Evolutionary conservation across 164 flowering plant genomes (phyloP).

Genomic region (Chimonanthus praecox): DNA sequence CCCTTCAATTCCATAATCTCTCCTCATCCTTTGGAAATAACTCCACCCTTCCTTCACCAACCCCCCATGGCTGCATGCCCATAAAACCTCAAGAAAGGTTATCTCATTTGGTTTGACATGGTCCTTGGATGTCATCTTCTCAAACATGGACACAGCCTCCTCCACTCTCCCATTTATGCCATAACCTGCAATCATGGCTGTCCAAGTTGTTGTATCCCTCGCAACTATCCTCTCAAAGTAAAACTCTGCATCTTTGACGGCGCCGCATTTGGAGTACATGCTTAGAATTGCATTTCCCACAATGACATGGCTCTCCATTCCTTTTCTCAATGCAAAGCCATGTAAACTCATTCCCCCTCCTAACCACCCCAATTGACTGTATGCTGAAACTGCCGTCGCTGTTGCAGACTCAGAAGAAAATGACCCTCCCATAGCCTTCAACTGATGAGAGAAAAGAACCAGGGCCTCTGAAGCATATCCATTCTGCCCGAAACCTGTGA

Average conservation of each 20-base stretch:
- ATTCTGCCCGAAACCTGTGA: conserved; percentile 16
- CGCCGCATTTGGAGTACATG: conserved; percentile 19
- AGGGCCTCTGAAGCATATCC: conserved; percentile 12
- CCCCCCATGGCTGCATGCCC: conserved; percentile 21
- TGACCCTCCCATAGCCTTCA: background rate
- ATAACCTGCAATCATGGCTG: conserved; percentile 16
- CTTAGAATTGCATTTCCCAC: conserved; percentile 14
- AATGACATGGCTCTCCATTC: conserved; percentile 3
- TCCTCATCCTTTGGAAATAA: conserved; percentile 15
- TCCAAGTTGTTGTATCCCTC: conserved; percentile 17
- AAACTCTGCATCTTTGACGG: conserved; percentile 9
- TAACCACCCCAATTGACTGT: conserved; percentile 7
- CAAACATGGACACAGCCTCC: conserved; percentile 15
- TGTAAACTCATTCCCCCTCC: conserved; percentile 14
- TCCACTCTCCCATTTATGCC: conserved; percentile 14
- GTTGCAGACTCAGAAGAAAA: conserved; percentile 2
- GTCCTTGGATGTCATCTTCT: conserved; percentile 7
- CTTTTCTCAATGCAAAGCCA: conserved; percentile 9
- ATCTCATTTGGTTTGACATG: conserved; percentile 6
- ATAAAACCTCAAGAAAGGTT: conserved; percentile 16
- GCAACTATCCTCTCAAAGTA: conserved; percentile 7
- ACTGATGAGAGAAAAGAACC: conserved; percentile 9
- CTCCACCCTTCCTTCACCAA: conserved; percentile 17
- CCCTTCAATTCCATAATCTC: conserved; percentile 5
- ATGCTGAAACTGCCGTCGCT: conserved; percentile 11